Evolutionary conservation across 1,139 yeast species (phyloP).

Genomic region (Nakaseomyces kungkrabaensis): DNA sequence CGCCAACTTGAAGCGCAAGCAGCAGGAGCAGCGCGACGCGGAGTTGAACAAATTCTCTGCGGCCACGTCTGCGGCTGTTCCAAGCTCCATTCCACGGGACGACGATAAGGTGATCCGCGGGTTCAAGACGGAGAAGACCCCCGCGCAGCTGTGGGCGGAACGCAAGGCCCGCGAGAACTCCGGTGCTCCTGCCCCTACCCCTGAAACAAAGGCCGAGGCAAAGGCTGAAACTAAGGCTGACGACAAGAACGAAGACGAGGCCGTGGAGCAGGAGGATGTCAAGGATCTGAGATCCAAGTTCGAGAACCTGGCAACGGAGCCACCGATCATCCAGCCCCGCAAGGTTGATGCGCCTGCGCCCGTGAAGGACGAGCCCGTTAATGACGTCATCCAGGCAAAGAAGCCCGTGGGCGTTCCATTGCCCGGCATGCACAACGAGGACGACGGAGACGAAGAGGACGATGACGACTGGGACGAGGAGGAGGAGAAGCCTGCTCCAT

Average conservation of each 20-base stretch:
- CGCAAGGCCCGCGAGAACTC: constrained; percentile 44
- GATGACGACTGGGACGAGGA: constrained; percentile 29
- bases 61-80: neutral
- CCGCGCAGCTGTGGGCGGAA: constrained; percentile 95
- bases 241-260: constrained; percentile 16
- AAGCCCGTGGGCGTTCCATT: constrained; percentile 25
- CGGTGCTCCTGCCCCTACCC: neutral
- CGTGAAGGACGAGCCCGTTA: neutral
- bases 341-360: constrained; percentile 6
- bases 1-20: constrained; percentile 33
- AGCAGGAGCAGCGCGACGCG: constrained; percentile 38
- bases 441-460: constrained; percentile 21
- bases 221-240: constrained; percentile 16
- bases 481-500: constrained; percentile 12
- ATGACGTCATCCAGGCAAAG: neutral
- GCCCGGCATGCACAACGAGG: constrained; percentile 26
- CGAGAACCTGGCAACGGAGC: constrained; percentile 20
- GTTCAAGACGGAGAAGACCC: constrained; percentile 69
- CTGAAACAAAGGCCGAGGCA: no score
- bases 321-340: constrained; percentile 14
- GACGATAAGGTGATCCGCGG: constrained; percentile 52
- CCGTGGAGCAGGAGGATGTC: constrained; percentile 25
- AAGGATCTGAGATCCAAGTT: constrained; percentile 30
- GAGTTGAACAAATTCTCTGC: constrained; percentile 39
- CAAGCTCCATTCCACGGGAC: constrained; percentile 22